Conservation (phyloP, 2,329 filamentous ascomycete genomes). For the Penicillium thymicola region DNA sequence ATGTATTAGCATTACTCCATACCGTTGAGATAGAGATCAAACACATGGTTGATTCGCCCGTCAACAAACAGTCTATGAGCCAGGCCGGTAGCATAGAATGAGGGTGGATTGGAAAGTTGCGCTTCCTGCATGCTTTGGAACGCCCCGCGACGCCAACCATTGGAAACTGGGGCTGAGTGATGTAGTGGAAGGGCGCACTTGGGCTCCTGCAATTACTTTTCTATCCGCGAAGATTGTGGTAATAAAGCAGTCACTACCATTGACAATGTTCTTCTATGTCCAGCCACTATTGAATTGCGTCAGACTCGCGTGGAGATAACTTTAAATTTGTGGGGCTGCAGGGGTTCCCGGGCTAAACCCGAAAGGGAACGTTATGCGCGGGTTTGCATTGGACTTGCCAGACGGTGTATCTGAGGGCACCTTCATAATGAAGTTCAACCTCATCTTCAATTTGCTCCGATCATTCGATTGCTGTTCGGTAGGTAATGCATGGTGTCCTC, state of each 20-base stretch:
- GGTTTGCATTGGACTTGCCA: not conserved
- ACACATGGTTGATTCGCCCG: not conserved
- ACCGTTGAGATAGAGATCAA: not conserved
- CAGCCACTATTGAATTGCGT: not conserved
- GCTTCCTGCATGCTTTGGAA: not conserved
- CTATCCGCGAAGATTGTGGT: no score
- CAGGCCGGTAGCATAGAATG: not conserved
- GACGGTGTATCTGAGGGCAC: not conserved
- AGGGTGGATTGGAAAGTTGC: not conserved
- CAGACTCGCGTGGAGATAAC: not conserved
- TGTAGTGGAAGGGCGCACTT: not conserved
- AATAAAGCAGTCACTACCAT: not conserved
- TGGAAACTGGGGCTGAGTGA: not conserved
- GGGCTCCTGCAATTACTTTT: no score
- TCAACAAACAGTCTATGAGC: not conserved
- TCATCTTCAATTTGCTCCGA: not conserved
- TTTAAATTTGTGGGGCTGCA: not conserved
- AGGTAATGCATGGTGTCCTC: no score
- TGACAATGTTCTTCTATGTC: not conserved
- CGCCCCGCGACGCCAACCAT: not conserved
- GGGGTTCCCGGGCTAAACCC: not conserved
- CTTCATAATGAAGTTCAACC: not conserved
- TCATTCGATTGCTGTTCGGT: no score
- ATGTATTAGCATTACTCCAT: not conserved
- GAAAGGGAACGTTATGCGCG: not conserved